Conservation (phyloP, 73 alveolate genomes). For the Tetrahymena malaccensis region DNA sequence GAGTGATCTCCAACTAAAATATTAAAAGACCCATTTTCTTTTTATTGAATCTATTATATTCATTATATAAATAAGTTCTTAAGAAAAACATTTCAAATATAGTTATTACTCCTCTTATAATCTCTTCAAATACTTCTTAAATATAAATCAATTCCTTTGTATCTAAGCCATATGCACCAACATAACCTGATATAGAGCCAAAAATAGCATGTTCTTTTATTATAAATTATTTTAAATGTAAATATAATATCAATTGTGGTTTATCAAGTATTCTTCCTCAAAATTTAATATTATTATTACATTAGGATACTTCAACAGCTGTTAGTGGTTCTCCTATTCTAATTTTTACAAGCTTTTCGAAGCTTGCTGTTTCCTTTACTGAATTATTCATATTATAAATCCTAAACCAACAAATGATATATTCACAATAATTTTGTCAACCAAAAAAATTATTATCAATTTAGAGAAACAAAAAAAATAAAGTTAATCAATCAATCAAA, state of each 20-base stretch:
- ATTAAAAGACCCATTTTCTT: constrained; percentile 16
- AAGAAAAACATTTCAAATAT: background rate
- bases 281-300: background rate
- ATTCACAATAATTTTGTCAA: too few species aligned
- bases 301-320: constrained; percentile 3
- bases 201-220: constrained; percentile 7
- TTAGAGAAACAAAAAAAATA: too few species aligned
- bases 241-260: background rate
- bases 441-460: too few species aligned
- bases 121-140: constrained; percentile 34
- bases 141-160: constrained; percentile 23
- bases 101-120: constrained; percentile 6
- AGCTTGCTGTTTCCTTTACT: background rate
- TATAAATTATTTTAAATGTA: background rate
- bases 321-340: constrained; percentile 43
- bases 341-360: constrained; percentile 27
- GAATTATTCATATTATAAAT: background rate
- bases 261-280: too few species aligned
- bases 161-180: background rate
- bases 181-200: constrained; percentile 38
- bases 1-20: constrained; percentile 12
- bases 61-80: background rate
- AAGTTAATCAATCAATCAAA: too few species aligned
- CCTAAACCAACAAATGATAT: background rate
- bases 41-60: background rate